A percentile compares a stretch with the other conserved stretches of the same genome.
Evolutionary conservation across 1,284 basidiomycete species (phyloP).

Genomic region (Xerocomus amazonicus): DNA sequence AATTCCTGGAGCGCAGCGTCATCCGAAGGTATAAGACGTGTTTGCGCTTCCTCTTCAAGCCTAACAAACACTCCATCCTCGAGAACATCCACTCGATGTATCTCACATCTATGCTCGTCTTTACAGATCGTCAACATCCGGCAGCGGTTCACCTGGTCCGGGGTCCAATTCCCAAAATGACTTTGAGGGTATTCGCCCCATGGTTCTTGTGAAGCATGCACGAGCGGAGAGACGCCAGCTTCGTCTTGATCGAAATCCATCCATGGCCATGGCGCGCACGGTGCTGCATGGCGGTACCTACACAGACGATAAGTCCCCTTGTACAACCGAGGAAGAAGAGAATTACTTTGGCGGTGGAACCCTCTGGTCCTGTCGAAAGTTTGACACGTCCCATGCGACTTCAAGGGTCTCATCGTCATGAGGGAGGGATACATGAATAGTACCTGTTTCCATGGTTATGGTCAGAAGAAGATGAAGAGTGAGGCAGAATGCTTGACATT

Average conservation of each 20-base stretch:
- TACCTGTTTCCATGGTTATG: not conserved
- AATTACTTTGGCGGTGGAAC: slow-evolving; percentile 15
- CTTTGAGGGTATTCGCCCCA: slow-evolving; percentile 42
- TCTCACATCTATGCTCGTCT: slow-evolving; percentile 28
- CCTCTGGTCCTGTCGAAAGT: slow-evolving; percentile 1
- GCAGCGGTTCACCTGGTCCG: slow-evolving; percentile 40
- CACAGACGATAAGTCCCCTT: not conserved
- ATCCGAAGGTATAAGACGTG: slow-evolving; percentile 9
- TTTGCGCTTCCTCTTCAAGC: not conserved
- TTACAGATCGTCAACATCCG: slow-evolving; percentile 32
- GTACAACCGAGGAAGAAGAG: not conserved
- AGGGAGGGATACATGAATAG: not conserved
- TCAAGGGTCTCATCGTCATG: not conserved
- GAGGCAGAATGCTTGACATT: not conserved
- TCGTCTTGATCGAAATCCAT: slow-evolving; percentile 31
- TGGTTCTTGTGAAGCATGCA: not conserved
- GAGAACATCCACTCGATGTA: slow-evolving; percentile 43
- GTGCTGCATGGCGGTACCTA: slow-evolving; percentile 36
- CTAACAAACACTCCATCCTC: slow-evolving; percentile 31
- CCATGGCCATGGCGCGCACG: slow-evolving; percentile 39
- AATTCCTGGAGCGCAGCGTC: not conserved
- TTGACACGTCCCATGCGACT: slow-evolving; percentile 2
- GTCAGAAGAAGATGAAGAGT: not conserved
- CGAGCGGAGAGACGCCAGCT: slow-evolving; percentile 10
- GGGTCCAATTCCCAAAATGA: slow-evolving; percentile 51